Conservation (phyloP, 78 protist genomes). For the Guillardia theta region DNA sequence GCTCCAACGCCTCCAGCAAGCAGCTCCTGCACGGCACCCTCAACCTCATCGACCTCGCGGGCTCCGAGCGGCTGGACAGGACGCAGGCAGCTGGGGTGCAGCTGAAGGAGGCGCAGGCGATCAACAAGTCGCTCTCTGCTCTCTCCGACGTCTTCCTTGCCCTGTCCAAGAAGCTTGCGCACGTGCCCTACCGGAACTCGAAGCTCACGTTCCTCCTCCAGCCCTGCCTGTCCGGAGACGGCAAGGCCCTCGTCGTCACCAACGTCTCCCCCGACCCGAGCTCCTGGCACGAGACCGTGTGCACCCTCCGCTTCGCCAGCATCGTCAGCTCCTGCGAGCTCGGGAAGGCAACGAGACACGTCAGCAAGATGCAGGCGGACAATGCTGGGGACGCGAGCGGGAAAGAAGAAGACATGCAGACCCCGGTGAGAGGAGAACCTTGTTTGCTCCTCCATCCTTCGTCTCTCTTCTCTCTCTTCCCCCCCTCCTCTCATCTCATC, state of each 20-base stretch:
- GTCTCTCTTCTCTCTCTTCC: too few species aligned
- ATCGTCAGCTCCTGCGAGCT: neutral
- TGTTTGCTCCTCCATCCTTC: too few species aligned
- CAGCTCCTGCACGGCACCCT: neutral
- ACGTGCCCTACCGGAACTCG: constrained; percentile 55
- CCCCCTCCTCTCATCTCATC: too few species aligned
- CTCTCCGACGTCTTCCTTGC: constrained; percentile 22
- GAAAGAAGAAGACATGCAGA: too few species aligned
- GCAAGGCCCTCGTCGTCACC: neutral
- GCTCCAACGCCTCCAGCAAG: neutral
- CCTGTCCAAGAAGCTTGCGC: neutral
- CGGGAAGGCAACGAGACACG: neutral
- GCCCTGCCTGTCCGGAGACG: constrained; percentile 14
- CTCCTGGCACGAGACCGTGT: neutral
- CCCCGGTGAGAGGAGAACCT: too few species aligned
- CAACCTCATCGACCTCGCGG: constrained; percentile 41
- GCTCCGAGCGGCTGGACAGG: neutral
- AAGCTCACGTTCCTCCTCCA: constrained; percentile 42
- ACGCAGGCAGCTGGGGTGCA: neutral
- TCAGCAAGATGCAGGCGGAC: too few species aligned
- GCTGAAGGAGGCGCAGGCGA: constrained; percentile 25
- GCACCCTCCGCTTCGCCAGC: constrained; percentile 49
- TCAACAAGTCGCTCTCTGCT: constrained; percentile 32
- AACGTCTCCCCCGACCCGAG: neutral
- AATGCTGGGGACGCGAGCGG: too few species aligned